Base-by-base conservation (phyloP, 2,329 filamentous ascomycete species). In the Ophiostoma piceae region DNA sequence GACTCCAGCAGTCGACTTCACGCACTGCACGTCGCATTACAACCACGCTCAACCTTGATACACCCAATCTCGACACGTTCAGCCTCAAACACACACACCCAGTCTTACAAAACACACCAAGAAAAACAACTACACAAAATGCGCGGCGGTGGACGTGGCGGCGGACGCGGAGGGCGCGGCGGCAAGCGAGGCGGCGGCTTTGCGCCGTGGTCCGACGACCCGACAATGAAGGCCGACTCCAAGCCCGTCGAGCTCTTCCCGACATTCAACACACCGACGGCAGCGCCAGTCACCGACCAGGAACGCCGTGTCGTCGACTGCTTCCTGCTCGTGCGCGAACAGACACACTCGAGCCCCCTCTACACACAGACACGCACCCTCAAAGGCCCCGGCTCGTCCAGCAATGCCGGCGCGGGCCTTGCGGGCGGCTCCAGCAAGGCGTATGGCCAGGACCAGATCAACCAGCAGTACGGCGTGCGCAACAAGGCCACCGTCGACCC, bases 381-480 rank as follows among this genome's bases (percentile, higher is more conserved):
- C 32, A 74, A 77, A 16, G 75, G 66, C 29, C 35, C 60, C 8
- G 67, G 54, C 26, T 62, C 29, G 19, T 64, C 47, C 6, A 39
- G 39, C 47, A 79, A 76, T 14, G 79, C 78, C 72, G 78, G 57
- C 29, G 60, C 32, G 2, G 66, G 60, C 29, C 32, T 60, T 2
- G 16, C 26, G 7, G 62, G 22, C 65, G 79, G 77, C 16, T 78
- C 68, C 29, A 71, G 71, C 68, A 76, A 79, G 67, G 75, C 77
- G 16, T 87, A 88, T 77, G 84, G 84, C 73, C 85, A 86, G 74
- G 81, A 83, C n/a, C 85, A 88, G 77, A 78, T 83, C 75, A 87
- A 87, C 77, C 82, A 83, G 73, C 83, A 82, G 69, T 88, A 84
- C 78, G 84, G 82, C 72, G 78, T 84, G 74, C 83, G 82, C 76